Conservation (phyloP, 2,329 filamentous ascomycete genomes). For the Teratosphaeriaceae sp. region DNA sequence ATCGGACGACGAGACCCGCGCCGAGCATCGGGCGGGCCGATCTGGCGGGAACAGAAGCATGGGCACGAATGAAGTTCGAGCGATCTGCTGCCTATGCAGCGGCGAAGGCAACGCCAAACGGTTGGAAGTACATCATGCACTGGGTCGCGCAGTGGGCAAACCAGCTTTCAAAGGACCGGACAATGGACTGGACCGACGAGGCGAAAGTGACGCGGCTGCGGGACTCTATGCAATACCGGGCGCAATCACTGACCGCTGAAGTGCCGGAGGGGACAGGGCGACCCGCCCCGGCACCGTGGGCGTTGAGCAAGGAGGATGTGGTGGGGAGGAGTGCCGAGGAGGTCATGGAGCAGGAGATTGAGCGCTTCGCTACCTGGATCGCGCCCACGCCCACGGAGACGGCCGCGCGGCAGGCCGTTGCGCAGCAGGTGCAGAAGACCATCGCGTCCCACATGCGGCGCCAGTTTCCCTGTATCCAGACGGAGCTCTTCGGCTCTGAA, state of each 20-base stretch:
- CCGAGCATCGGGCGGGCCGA: too few relatives aligned
- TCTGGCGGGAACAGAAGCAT: too few relatives aligned
- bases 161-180: neutral
- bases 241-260: neutral
- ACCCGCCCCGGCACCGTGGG: neutral
- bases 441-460: conserved; percentile 13
- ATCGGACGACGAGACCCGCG: too few relatives aligned
- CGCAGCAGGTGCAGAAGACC: conserved; percentile 27
- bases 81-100: neutral
- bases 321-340: neutral
- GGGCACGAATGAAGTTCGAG: neutral
- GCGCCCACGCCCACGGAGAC: conserved; percentile 39
- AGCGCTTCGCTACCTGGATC: conserved; percentile 39
- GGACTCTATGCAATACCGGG: neutral
- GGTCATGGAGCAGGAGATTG: conserved; percentile 40
- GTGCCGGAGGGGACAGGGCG: neutral
- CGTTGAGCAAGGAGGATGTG: neutral
- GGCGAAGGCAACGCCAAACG: neutral
- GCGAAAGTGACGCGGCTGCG: neutral
- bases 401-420: conserved; percentile 29
- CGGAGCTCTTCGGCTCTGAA: conserved; percentile 48
- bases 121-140: conserved; percentile 1
- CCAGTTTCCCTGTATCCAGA: conserved; percentile 20
- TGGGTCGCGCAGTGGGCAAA: neutral
- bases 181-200: neutral